These are phyloP conservation scores for Meira nashicola DNA, from an alignment of 1,284 basidiomycete genomes.

Conservation along the genomic window DNA sequence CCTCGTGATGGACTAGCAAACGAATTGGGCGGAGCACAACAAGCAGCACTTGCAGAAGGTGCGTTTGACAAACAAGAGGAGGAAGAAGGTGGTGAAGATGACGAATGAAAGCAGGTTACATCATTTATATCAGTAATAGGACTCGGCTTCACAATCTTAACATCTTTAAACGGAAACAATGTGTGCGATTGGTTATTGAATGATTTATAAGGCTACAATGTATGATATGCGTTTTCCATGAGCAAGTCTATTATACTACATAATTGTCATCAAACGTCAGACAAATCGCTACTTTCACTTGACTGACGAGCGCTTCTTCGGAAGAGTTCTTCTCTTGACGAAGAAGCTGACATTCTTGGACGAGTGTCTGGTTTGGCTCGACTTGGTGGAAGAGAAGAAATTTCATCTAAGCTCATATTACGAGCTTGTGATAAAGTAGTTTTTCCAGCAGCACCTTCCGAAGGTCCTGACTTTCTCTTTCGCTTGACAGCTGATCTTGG, in stretches of 20 bases:
- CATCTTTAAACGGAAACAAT: no score
- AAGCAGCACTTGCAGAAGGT: constrained; percentile 25
- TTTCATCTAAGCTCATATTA: constrained; percentile 4
- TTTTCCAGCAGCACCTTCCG: neutral
- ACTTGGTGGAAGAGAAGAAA: constrained; percentile 2
- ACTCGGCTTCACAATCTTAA: no score
- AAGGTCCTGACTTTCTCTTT: neutral
- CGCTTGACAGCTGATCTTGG: neutral
- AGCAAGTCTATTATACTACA: no score
- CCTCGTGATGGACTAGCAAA: constrained; percentile 45
- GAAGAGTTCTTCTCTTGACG: neutral
- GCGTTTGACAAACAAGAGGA: constrained; percentile 24
- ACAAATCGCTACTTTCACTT: neutral
- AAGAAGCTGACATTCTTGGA: no score
- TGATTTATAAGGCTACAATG: no score
- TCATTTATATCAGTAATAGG: no score
- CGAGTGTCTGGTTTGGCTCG: neutral
- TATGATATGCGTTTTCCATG: no score
- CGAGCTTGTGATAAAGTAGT: constrained; percentile 1
- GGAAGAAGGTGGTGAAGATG: constrained; percentile 26
- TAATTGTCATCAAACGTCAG: no score
- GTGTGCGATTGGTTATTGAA: no score
- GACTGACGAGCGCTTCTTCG: neutral
- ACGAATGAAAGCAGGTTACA: neutral
- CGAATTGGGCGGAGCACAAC: constrained; percentile 34